phyloP scores from a whole-genome alignment of 2,329 filamentous ascomycete genomes.

The Penicillium sp. region DNA sequence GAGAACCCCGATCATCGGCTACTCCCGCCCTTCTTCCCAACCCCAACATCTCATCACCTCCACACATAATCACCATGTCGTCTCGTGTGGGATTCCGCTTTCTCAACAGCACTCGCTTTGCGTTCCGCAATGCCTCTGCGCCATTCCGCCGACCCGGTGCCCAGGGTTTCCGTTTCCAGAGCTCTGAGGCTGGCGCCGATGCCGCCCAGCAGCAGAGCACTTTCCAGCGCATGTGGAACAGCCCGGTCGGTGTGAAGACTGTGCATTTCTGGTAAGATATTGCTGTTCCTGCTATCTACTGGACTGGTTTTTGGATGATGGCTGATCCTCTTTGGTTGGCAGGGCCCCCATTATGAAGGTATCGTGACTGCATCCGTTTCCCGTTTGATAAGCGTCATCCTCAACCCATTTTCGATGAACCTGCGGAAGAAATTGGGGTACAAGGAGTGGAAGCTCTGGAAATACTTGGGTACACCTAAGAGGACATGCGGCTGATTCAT shows the following conservation, averaged over 20 bases:
- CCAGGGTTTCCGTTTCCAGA: constrained; percentile 63
- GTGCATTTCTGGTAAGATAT: constrained; percentile 85
- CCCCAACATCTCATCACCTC: constrained; percentile 13
- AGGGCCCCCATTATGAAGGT: constrained; percentile 94
- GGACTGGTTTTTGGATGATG: neutral
- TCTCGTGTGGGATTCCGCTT: constrained; percentile 56
- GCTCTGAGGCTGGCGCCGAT: constrained; percentile 53
- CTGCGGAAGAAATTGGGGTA: neutral
- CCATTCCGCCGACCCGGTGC: constrained; percentile 50
- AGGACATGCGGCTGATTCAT: constrained; percentile 3
- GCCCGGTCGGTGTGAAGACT: constrained; percentile 77
- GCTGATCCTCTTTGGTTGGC: constrained; percentile 7
- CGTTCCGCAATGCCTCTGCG: constrained; percentile 51
- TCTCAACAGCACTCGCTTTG: constrained; percentile 47
- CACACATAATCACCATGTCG: constrained; percentile 39
- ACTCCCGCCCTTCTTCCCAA: constrained; percentile 19
- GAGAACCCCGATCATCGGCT: constrained; percentile 19
- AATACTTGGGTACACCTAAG: neutral
- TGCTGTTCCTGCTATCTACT: neutral
- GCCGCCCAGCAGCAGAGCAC: constrained; percentile 43
- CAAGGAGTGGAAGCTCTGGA: neutral
- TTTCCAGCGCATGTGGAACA: constrained; percentile 77
- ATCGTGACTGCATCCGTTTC: constrained; percentile 21
- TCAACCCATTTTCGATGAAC: neutral
- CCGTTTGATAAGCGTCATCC: constrained; percentile 2